Conservation (phyloP, 768 basidiomycete genomes). For the Kwoniella bestiolae region DNA sequence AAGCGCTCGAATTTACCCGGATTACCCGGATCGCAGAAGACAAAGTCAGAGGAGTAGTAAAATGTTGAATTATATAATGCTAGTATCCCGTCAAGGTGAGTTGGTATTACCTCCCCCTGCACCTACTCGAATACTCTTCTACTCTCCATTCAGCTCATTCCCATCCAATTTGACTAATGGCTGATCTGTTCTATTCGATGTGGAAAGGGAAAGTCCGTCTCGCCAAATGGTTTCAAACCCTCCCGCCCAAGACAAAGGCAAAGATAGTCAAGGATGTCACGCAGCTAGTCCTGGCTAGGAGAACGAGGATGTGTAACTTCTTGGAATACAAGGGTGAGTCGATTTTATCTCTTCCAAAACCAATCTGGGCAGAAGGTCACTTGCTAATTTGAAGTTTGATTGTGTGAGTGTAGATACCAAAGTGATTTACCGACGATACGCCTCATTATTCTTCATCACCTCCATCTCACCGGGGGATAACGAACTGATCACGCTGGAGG, state of each 20-base stretch:
- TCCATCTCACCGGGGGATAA: slow-evolving; percentile 84
- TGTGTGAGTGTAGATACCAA: slow-evolving; percentile 67
- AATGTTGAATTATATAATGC: slow-evolving; percentile 83
- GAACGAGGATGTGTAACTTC: slow-evolving; percentile 93
- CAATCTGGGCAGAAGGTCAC: too few species aligned
- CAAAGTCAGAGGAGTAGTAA: neutral
- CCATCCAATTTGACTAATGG: too few species aligned
- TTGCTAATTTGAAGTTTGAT: too few species aligned
- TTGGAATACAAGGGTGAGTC: slow-evolving; percentile 89
- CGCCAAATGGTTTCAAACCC: slow-evolving; percentile 92
- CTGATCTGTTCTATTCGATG: too few species aligned
- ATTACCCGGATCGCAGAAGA: too few species aligned
- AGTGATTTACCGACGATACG: slow-evolving; percentile 93
- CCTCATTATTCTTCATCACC: slow-evolving; percentile 91
- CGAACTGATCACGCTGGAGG: slow-evolving; percentile 86
- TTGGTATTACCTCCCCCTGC: slow-evolving; percentile 4
- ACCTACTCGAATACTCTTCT: too few species aligned
- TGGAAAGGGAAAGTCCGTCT: slow-evolving; percentile 83
- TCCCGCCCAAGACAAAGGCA: slow-evolving; percentile 75
- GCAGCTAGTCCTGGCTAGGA: slow-evolving; percentile 82
- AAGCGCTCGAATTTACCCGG: too few species aligned
- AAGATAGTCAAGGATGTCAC: slow-evolving; percentile 97
- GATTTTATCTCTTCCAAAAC: too few species aligned
- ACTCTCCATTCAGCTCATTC: too few species aligned
- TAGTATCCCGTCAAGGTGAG: slow-evolving; percentile 83